phyloP scores from a whole-genome alignment of 768 basidiomycete genomes.

The Lactarius evosmus region DNA sequence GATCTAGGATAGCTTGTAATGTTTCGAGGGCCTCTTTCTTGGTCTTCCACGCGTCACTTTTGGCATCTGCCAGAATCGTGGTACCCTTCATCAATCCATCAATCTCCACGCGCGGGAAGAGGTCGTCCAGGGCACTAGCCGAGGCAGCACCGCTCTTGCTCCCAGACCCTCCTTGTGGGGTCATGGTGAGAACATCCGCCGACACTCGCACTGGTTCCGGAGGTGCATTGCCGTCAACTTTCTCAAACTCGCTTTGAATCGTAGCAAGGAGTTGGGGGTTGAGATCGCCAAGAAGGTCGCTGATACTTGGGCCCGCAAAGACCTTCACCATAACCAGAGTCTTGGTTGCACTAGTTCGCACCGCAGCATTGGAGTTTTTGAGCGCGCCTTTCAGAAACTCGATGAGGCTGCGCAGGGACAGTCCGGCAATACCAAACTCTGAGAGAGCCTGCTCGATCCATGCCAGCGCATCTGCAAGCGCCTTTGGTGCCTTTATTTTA shows the following conservation, averaged over 20 bases:
- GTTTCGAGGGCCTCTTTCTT: slow-evolving; percentile 93
- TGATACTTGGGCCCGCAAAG: slow-evolving; percentile 90
- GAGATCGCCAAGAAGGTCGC: slow-evolving; percentile 88
- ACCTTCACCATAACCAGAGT: slow-evolving; percentile 86
- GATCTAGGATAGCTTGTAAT: slow-evolving; percentile 79
- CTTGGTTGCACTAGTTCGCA: slow-evolving; percentile 92
- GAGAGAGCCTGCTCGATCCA: slow-evolving; percentile 85
- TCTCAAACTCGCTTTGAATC: slow-evolving; percentile 89
- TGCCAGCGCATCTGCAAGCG: slow-evolving; percentile 81
- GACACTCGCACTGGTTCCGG: slow-evolving; percentile 79
- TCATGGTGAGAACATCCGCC: slow-evolving; percentile 62
- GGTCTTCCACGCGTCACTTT: slow-evolving; percentile 94
- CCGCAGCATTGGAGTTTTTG: slow-evolving; percentile 91
- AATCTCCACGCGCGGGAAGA: slow-evolving; percentile 93
- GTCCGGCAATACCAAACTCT: slow-evolving; percentile 89
- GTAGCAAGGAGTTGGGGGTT: slow-evolving; percentile 92
- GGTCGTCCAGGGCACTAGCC: slow-evolving; percentile 81
- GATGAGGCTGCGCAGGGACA: slow-evolving; percentile 80
- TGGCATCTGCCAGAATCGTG: slow-evolving; percentile 74
- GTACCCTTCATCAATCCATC: slow-evolving; percentile 83
- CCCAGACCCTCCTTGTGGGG: slow-evolving; percentile 41
- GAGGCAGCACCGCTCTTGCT: slow-evolving; percentile 39
- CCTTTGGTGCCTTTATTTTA: slow-evolving; percentile 97
- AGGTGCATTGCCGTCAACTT: slow-evolving; percentile 70
- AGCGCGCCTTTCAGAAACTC: slow-evolving; percentile 86